phyloP scores from a whole-genome alignment of 2,329 filamentous ascomycete genomes.

The Trichophyton simii region DNA sequence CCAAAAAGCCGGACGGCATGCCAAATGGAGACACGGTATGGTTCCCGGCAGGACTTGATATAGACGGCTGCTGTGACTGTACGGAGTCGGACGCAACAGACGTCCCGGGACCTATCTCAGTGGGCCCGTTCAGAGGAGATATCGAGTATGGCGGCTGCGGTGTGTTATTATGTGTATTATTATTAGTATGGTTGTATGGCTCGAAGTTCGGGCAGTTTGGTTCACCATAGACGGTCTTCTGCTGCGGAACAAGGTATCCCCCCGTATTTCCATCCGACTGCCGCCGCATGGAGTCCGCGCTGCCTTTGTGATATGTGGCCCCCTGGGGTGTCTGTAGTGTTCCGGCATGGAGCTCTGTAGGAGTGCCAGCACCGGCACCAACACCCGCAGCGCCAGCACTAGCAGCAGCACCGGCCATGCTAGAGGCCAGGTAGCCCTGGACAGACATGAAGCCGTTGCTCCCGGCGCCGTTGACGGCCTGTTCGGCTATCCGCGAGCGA shows the following conservation, averaged over 20 bases:
- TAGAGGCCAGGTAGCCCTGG: slow-evolving; percentile 1
- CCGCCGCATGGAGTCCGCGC: not conserved
- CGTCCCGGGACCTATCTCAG: slow-evolving; percentile 7
- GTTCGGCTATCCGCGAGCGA: slow-evolving; percentile 1
- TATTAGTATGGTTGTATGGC: slow-evolving; percentile 5
- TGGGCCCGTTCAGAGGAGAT: not conserved
- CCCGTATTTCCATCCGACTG: slow-evolving; percentile 14
- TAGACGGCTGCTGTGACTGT: slow-evolving; percentile 13
- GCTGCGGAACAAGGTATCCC: not conserved
- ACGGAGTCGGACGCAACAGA: slow-evolving; percentile 5
- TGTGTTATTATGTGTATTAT: slow-evolving; percentile 8
- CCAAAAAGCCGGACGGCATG: slow-evolving; percentile 14
- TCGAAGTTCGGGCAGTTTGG: slow-evolving; percentile 15
- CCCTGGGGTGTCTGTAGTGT: slow-evolving; percentile 2
- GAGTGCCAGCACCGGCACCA: no score
- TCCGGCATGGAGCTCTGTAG: not conserved
- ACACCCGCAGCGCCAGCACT: no score
- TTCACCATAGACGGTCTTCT: slow-evolving; percentile 18
- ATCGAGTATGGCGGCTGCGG: not conserved
- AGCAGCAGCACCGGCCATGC: slow-evolving; percentile 17
- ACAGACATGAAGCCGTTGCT: slow-evolving; percentile 1
- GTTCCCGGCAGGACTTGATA: slow-evolving; percentile 8
- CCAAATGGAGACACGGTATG: slow-evolving; percentile 9
- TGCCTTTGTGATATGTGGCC: slow-evolving; percentile 11
- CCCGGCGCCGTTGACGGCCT: slow-evolving; percentile 2